phyloP scores from a whole-genome alignment of 2,329 filamentous ascomycete species.

The Microdochium bolleyi region DNA sequence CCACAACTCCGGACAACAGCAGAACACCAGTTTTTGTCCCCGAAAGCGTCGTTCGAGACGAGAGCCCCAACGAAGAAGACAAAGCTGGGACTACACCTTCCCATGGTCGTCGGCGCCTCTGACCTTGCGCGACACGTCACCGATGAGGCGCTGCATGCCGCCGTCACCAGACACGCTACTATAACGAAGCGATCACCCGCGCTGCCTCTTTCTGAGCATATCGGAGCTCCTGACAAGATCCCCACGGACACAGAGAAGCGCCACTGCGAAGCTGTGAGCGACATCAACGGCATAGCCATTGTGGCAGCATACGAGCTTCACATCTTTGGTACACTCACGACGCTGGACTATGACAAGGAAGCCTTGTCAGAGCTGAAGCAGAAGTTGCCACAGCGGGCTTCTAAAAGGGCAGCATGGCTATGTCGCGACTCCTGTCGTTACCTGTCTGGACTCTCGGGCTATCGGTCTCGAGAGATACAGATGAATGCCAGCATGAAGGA shows the following conservation, averaged over 20 bases:
- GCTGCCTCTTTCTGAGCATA: slow-evolving; percentile 5
- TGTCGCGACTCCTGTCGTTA: slow-evolving; percentile 16
- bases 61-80: neutral
- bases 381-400: neutral
- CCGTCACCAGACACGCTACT: slow-evolving; percentile 8
- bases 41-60: neutral
- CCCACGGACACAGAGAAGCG: slow-evolving; percentile 3
- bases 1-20: neutral
- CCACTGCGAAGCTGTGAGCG: slow-evolving; percentile 16
- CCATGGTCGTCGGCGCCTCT: slow-evolving; percentile 4
- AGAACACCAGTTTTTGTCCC: neutral
- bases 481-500: too few species aligned
- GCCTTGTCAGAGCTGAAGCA: neutral
- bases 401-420: slow-evolving; percentile 12
- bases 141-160: slow-evolving; percentile 10
- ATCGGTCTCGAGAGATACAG: slow-evolving; percentile 14
- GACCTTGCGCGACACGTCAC: slow-evolving; percentile 15
- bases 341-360: slow-evolving; percentile 2
- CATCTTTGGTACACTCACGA: slow-evolving; percentile 8
- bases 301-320: slow-evolving; percentile 14
- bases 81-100: slow-evolving; percentile 2
- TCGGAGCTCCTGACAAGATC: slow-evolving; percentile 8
- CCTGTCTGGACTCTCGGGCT: slow-evolving; percentile 13
- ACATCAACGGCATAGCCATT: slow-evolving; percentile 18
- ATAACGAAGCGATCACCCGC: slow-evolving; percentile 4